Evolutionary conservation across 2,329 filamentous ascomycete genomes (phyloP), one percentile per base, ranked within the genome.

Genomic region (Eutypella sp.): DNA sequence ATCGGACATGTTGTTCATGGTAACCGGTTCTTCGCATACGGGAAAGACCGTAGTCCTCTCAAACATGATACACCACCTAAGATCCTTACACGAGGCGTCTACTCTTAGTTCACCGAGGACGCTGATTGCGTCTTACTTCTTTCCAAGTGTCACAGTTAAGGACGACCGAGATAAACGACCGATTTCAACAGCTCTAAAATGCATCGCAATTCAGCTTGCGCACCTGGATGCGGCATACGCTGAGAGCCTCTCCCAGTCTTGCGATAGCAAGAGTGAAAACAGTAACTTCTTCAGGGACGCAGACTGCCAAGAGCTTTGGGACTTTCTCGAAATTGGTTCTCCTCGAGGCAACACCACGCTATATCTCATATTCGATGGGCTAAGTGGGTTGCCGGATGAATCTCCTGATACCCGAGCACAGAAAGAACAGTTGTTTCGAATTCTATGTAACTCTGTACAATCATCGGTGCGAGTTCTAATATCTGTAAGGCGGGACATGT

Each of bases 251-350:
- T 46, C 47, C 5, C 36, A 37, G 11, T 15, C 44, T 23, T 29
- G 25, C 25, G 29, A 42, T 16, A 18, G 22, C 11, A 45, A 41
- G 20, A 44, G 23, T 18, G 44, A 44, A 16, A 34, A 46, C 25
- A 33, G 18, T 6, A 37, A 31, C 11, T 46, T 49, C 44, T 49
- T 49, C 9, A 43, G 37, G n/a, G 44, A 46, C 9, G 47, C 47
- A 10, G 43, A 33, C n/a, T 49, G 41, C 16, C 18, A 20, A 7
- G 44, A 49, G n/a, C 44, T 49, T 10, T 49, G 47, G 47, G 34
- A 46, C 11, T 37, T 41, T 11, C 44, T 49, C 9, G 27, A 40
- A 3, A 37, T 49, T 16, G 43, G 47, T 4, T 44, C 37, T 8
- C 47, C 47, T 6, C 42, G 24, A 24, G 33, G 47, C 10, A 43